Conservation (phyloP, 2,329 filamentous ascomycete genomes). For the Didymellaceae sp. region DNA sequence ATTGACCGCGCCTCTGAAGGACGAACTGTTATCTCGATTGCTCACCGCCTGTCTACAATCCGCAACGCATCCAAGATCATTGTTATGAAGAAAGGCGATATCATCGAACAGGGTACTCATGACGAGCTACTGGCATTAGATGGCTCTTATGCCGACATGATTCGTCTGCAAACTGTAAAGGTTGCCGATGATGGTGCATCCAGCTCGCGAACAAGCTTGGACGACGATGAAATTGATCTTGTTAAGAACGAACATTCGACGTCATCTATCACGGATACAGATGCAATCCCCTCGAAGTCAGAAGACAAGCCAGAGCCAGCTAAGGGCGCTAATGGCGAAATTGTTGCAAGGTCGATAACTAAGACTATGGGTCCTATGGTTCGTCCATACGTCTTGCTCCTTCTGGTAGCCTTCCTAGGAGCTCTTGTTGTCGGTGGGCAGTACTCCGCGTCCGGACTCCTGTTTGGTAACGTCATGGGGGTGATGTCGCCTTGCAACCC, state of each 20-base stretch:
- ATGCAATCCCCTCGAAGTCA: conserved; percentile 1
- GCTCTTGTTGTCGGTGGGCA: conserved; percentile 63
- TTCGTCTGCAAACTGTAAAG: conserved; percentile 54
- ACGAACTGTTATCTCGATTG: conserved; percentile 48
- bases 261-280: conserved; percentile 17
- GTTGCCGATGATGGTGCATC: conserved; percentile 48
- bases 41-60: conserved; percentile 49
- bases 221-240: conserved; percentile 28
- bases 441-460: conserved; percentile 63
- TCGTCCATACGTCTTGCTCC: conserved; percentile 53
- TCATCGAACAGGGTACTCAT: conserved; percentile 48
- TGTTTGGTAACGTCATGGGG: conserved; percentile 68
- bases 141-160: conserved; percentile 58
- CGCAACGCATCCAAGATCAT: conserved; percentile 47
- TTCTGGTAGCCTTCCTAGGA: conserved; percentile 59
- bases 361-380: conserved; percentile 48
- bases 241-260: conserved; percentile 30
- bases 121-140: conserved; percentile 41
- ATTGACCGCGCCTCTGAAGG: conserved; percentile 44
- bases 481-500: conserved; percentile 62
- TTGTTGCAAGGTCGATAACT: conserved; percentile 35
- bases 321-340: conserved; percentile 22
- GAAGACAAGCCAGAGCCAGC: conserved; percentile 9
- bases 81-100: conserved; percentile 47
- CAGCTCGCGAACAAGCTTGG: conserved; percentile 31